These are phyloP conservation scores for Ceratobasidium theobromae DNA, from an alignment of 1,284 basidiomycete species.

Conservation along the genomic window DNA sequence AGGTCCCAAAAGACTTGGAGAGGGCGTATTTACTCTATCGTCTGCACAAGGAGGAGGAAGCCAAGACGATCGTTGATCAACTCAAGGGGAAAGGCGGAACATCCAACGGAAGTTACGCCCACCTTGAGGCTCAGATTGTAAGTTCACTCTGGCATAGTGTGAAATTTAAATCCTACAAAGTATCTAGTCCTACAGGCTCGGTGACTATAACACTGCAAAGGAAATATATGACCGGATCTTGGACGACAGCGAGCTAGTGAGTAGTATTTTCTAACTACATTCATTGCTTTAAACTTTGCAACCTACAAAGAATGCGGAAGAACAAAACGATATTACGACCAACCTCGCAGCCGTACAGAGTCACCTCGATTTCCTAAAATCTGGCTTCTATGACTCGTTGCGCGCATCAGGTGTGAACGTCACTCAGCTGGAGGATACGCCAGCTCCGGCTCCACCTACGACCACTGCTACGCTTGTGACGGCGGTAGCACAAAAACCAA, in stretches of 20 bases:
- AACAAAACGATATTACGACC: constrained; percentile 79
- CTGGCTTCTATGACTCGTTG: constrained; percentile 64
- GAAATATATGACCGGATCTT: constrained; percentile 77
- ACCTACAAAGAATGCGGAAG: constrained; percentile 70
- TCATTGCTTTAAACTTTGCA: constrained; percentile 16
- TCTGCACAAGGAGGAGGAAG: constrained; percentile 69
- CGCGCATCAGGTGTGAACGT: constrained; percentile 57
- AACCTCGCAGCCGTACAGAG: constrained; percentile 77
- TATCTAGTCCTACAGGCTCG: constrained; percentile 60
- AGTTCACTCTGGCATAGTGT: constrained; percentile 40
- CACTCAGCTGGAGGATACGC: constrained; percentile 58
- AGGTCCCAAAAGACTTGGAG: constrained; percentile 55
- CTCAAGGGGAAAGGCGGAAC: constrained; percentile 50
- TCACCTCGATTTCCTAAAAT: constrained; percentile 78
- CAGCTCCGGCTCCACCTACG: constrained; percentile 53
- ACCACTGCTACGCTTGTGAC: constrained; percentile 36
- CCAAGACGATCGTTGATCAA: constrained; percentile 54
- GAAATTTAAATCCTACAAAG: background rate
- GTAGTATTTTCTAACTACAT: constrained; percentile 31
- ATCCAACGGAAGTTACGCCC: constrained; percentile 64
- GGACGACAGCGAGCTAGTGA: constrained; percentile 68
- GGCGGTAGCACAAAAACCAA: background rate
- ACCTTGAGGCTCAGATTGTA: constrained; percentile 84
- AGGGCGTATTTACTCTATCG: constrained; percentile 80
- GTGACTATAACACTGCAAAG: constrained; percentile 68